These are phyloP conservation scores for Areca catechu DNA, from an alignment of 176 grass and related monocot genomes.

Conservation along the genomic window DNA sequence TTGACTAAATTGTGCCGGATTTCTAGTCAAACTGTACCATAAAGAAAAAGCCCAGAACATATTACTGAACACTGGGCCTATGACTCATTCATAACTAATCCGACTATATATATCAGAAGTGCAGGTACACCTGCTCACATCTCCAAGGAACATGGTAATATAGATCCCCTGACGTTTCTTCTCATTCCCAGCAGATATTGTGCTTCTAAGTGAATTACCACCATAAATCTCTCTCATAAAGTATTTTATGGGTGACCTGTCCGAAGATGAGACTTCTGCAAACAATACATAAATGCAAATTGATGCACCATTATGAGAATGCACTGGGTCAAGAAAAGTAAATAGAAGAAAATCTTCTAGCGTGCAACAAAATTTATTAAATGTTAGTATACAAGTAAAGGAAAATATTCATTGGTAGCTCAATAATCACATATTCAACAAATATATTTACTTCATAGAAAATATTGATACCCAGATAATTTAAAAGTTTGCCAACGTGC, in stretches of 20 bases:
- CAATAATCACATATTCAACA: too few species aligned
- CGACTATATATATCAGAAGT: constrained; percentile 5
- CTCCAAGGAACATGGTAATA: constrained; percentile 98
- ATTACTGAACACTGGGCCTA: too few species aligned
- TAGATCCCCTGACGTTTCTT: constrained; percentile 94
- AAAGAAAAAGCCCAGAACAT: too few species aligned
- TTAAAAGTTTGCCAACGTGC: too few species aligned
- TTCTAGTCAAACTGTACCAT: too few species aligned
- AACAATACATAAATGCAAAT: constrained; percentile 14
- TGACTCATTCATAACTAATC: too few species aligned
- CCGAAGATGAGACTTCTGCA: constrained; percentile 43
- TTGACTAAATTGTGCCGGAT: too few species aligned
- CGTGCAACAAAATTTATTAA: background rate
- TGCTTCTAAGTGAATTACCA: constrained; percentile 89
- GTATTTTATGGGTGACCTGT: constrained; percentile 76
- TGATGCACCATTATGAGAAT: background rate
- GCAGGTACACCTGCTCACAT: constrained; percentile 83
- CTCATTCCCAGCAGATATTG: constrained; percentile 90
- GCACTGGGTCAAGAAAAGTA: background rate
- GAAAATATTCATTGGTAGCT: too few species aligned
- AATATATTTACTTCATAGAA: too few species aligned
- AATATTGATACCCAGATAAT: too few species aligned
- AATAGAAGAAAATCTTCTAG: background rate
- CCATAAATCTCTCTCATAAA: constrained; percentile 85
- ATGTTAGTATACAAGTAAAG: background rate